A percentile compares a stretch with the other conserved stretches of the same genome.
phyloP scores from a whole-genome alignment of 371 early-diverging fungal genomes.

The Mucor sp. region DNA sequence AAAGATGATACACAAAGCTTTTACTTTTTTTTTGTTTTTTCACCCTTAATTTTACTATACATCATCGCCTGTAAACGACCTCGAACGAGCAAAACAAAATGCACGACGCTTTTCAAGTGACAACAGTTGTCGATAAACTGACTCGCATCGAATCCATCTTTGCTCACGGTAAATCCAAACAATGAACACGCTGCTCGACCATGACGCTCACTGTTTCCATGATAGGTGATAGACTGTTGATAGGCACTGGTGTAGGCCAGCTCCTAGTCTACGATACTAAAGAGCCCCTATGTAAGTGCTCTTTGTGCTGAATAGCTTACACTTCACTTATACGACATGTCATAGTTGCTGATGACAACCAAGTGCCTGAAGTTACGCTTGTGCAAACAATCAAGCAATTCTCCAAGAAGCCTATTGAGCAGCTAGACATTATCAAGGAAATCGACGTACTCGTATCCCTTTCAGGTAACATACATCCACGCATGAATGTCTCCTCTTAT shows the following conservation, averaged over 20 bases:
- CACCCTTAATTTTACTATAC: background rate
- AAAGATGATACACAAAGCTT: background rate
- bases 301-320: too few species aligned
- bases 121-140: slow-evolving; percentile 66
- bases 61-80: background rate
- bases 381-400: slow-evolving; percentile 71
- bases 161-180: slow-evolving; percentile 56
- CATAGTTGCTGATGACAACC: slow-evolving; percentile 54
- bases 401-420: slow-evolving; percentile 73
- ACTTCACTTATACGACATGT: too few species aligned
- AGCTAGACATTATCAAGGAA: slow-evolving; percentile 78
- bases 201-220: too few species aligned
- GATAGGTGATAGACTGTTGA: slow-evolving; percentile 70
- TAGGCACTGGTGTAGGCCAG: slow-evolving; percentile 74
- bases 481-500: background rate
- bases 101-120: slow-evolving; percentile 73
- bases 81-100: slow-evolving; percentile 25
- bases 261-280: slow-evolving; percentile 71
- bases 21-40: background rate
- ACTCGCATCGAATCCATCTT: slow-evolving; percentile 66
- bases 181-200: background rate
- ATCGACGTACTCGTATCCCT: slow-evolving; percentile 74
- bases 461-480: slow-evolving; percentile 51
- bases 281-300: slow-evolving; percentile 58
- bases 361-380: slow-evolving; percentile 57